These are phyloP conservation scores for Acacia concinna DNA, from an alignment of 331 rosid genomes.

Conservation along the genomic window DNA sequence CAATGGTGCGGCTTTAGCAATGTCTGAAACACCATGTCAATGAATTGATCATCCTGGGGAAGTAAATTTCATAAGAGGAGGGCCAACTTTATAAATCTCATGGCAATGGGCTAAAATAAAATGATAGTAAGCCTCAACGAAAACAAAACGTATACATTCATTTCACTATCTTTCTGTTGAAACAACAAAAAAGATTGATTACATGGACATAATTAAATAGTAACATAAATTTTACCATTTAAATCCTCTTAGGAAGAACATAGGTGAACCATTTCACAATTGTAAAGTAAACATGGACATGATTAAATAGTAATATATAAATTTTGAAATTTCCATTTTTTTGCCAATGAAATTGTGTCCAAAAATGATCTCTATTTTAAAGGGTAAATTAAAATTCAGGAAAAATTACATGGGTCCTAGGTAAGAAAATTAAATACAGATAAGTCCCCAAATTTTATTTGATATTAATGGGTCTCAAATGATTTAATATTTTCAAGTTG, in stretches of 20 bases:
- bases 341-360: neutral
- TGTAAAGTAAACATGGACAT: neutral
- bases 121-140: conserved; percentile 26
- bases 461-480: neutral
- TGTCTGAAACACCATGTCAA: conserved; percentile 71
- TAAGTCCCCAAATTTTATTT: no score
- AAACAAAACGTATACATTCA: conserved; percentile 13
- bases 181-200: no score
- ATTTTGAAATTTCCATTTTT: neutral
- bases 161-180: neutral
- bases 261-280: conserved; percentile 1
- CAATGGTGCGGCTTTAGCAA: conserved; percentile 63
- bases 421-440: neutral
- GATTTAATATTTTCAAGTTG: neutral
- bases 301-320: neutral
- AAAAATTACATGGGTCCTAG: neutral
- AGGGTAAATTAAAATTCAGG: neutral
- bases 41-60: conserved; percentile 80
- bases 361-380: neutral
- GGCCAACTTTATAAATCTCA: neutral
- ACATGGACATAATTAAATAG: no score
- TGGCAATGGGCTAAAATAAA: neutral
- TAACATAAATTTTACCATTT: no score
- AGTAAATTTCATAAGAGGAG: conserved; percentile 32
- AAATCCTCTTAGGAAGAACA: neutral